A percentile compares a stretch with the other conserved stretches of the same genome.
Evolutionary conservation across 164 flowering plant species (phyloP).

Genomic region (Chimonanthus salicifolius): DNA sequence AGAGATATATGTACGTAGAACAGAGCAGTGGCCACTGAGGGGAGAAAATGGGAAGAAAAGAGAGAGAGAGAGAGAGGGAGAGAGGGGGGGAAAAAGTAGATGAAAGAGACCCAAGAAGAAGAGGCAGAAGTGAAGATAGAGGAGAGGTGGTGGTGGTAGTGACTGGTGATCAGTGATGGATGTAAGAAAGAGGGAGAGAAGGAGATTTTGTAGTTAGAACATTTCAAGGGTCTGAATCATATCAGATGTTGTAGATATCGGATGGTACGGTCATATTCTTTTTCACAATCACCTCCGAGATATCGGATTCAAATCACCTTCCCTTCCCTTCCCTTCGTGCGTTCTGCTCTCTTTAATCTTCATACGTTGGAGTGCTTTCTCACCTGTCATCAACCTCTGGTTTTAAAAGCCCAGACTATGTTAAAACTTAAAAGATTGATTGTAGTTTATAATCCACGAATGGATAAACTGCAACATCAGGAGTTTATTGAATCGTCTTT

Average conservation of each 20-base stretch:
- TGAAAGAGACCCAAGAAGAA: background rate
- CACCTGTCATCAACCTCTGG: background rate
- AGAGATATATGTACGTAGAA: background rate
- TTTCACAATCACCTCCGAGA: background rate
- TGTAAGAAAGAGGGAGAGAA: background rate
- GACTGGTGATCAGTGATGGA: background rate
- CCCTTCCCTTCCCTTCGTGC: no score
- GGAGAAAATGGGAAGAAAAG: background rate
- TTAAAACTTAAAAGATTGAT: no score
- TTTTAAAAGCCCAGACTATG: no score
- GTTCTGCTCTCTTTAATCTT: background rate
- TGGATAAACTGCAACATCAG: no score
- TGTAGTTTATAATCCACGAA: background rate
- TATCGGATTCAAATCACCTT: background rate
- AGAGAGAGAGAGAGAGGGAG: background rate
- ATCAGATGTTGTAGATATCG: background rate
- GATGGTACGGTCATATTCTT: background rate
- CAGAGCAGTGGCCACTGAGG: background rate
- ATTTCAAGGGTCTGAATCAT: background rate
- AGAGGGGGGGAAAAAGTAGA: background rate
- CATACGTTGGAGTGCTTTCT: no score
- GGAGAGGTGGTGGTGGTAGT: no score
- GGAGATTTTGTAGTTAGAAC: background rate
- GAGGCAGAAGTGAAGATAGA: no score
- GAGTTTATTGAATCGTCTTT: background rate